A percentile compares a stretch with the other conserved stretches of the same genome.
phyloP scores from a whole-genome alignment of 148 eudicot species.

The Cornus controversa region DNA sequence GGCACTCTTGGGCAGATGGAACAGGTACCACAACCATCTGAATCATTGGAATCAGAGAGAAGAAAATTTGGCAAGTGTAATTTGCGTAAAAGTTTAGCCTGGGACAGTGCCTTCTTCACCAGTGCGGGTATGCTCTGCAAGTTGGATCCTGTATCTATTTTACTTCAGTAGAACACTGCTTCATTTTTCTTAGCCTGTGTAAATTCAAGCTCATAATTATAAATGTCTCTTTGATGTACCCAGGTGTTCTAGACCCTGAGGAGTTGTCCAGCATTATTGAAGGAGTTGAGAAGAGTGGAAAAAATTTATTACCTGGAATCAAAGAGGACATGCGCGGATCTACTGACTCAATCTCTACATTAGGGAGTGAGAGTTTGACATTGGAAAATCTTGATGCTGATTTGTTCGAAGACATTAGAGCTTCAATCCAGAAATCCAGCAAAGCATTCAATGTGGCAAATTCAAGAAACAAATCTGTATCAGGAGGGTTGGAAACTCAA shows the following conservation, averaged over 20 bases:
- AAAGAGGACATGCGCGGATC: constrained; percentile 79
- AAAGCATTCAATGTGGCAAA: constrained; percentile 32
- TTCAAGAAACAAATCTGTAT: constrained; percentile 19
- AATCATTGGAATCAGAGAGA: constrained; percentile 38
- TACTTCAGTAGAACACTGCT: neutral
- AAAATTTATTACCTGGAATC: constrained; percentile 60
- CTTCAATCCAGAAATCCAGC: constrained; percentile 85
- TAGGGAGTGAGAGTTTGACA: constrained; percentile 73
- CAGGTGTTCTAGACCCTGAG: constrained; percentile 90
- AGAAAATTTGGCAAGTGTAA: constrained; percentile 57
- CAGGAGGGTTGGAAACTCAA: constrained; percentile 25
- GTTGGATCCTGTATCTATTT: neutral
- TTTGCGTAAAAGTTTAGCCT: constrained; percentile 93
- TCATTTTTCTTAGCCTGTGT: neutral
- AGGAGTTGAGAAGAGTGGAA: constrained; percentile 45
- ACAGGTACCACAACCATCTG: constrained; percentile 33
- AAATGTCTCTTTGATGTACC: constrained; percentile 7
- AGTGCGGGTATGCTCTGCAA: constrained; percentile 60
- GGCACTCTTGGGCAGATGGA: constrained; percentile 11
- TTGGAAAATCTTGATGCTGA: constrained; percentile 80
- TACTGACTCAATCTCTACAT: constrained; percentile 72
- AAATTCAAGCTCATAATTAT: constrained; percentile 3
- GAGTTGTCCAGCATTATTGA: constrained; percentile 86
- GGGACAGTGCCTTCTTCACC: constrained; percentile 95
- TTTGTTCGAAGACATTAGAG: constrained; percentile 87